phyloP scores from a whole-genome alignment of 345 rosid species.

The Syzygium aromaticum region DNA sequence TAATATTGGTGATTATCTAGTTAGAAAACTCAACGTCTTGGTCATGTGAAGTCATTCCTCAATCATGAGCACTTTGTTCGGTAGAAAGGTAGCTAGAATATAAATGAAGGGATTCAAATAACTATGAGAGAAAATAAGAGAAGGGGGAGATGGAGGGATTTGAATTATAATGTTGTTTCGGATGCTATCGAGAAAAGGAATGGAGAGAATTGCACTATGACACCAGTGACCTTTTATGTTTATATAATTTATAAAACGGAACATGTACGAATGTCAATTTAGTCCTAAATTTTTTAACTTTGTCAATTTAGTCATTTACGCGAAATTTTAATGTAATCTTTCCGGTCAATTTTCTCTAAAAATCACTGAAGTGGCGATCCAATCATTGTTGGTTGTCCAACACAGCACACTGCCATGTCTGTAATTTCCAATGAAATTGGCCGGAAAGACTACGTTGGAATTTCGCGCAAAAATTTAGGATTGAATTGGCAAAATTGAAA shows the following conservation, averaged over 20 bases:
- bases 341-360: accelerated
- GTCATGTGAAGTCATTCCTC: neutral
- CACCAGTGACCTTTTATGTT: neutral
- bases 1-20: neutral
- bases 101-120: neutral
- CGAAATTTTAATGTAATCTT: neutral
- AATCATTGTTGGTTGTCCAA: too few species aligned
- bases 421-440: neutral
- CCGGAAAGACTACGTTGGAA: neutral
- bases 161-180: neutral
- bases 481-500: neutral
- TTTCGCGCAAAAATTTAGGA: neutral
- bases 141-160: neutral
- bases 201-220: neutral
- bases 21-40: neutral
- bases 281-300: neutral
- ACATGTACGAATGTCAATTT: neutral
- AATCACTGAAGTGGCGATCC: neutral
- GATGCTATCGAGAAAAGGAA: neutral
- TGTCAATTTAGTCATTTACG: too few species aligned
- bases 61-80: neutral
- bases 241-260: neutral
- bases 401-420: too few species aligned
- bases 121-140: neutral
- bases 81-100: neutral